Percentiles rank a stretch among this genome's conserved stretches.
phyloP scores from a whole-genome alignment of 208 protist species.

The Leishmania guyanensis region DNA sequence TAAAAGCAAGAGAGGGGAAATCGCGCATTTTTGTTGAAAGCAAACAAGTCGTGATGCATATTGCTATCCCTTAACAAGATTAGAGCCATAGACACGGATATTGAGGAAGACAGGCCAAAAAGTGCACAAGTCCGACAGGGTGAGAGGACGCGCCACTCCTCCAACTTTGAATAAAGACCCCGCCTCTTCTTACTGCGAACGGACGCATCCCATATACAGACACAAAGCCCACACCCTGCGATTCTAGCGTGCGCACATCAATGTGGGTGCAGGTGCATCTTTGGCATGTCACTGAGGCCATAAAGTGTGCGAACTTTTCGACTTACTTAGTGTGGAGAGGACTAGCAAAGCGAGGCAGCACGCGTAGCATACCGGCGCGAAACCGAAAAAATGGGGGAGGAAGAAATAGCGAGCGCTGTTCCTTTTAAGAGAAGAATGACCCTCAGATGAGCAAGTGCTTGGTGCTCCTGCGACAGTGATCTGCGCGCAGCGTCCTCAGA shows the following conservation, averaged over 20 bases:
- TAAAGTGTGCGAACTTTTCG: neutral
- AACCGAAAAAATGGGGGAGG: neutral
- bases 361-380: neutral
- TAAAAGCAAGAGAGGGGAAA: neutral
- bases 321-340: slow-evolving; percentile 14
- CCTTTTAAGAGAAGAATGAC: neutral
- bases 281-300: neutral
- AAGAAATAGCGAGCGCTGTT: neutral
- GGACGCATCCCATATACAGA: neutral
- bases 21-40: neutral
- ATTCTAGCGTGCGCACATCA: neutral
- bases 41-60: neutral
- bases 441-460: neutral
- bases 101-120: neutral
- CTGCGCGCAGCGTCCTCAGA: neutral
- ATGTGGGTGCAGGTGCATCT: neutral
- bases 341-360: neutral
- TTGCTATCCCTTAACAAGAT: neutral
- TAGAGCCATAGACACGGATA: neutral
- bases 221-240: neutral
- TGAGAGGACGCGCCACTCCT: neutral
- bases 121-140: neutral
- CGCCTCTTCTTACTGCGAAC: neutral
- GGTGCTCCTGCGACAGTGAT: neutral
- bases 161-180: neutral